A percentile compares a stretch with the other conserved stretches of the same genome.
phyloP scores from a whole-genome alignment of 192 early-diverging fungal species.

The Umbelopsis sp. region DNA sequence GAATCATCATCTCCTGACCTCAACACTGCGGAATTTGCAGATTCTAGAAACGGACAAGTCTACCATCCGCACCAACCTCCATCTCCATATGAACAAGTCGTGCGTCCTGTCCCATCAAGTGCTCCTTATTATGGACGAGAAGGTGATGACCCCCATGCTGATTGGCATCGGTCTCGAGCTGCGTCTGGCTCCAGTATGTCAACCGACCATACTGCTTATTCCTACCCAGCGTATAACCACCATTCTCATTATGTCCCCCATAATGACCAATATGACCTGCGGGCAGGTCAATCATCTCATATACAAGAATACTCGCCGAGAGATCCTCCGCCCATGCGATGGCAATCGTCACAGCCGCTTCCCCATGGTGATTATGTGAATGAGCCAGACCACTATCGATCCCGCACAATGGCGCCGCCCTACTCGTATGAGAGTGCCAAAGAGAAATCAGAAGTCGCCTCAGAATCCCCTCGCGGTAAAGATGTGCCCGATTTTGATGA shows the following conservation, averaged over 20 bases:
- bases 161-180: slow-evolving; percentile 17
- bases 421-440: slow-evolving; percentile 10
- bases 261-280: slow-evolving; percentile 17
- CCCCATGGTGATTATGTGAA: neutral
- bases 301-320: slow-evolving; percentile 5
- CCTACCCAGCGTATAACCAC: neutral
- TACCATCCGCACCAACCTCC: slow-evolving; percentile 10
- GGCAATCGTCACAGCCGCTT: neutral
- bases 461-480: neutral
- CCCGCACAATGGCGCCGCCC: neutral
- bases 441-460: neutral
- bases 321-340: slow-evolving; percentile 18
- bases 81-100: slow-evolving; percentile 9
- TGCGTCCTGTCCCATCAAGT: neutral
- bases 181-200: neutral
- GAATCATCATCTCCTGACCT: slow-evolving; percentile 45
- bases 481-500: neutral
- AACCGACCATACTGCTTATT: neutral
- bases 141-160: neutral
- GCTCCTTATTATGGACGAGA: slow-evolving; percentile 6
- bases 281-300: slow-evolving; percentile 16
- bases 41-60: slow-evolving; percentile 7
- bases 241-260: slow-evolving; percentile 1
- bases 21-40: slow-evolving; percentile 28
- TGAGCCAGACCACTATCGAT: slow-evolving; percentile 9